Evolutionary conservation across 805 yeast species (phyloP).

Genomic region (Candida sonorensis): DNA sequence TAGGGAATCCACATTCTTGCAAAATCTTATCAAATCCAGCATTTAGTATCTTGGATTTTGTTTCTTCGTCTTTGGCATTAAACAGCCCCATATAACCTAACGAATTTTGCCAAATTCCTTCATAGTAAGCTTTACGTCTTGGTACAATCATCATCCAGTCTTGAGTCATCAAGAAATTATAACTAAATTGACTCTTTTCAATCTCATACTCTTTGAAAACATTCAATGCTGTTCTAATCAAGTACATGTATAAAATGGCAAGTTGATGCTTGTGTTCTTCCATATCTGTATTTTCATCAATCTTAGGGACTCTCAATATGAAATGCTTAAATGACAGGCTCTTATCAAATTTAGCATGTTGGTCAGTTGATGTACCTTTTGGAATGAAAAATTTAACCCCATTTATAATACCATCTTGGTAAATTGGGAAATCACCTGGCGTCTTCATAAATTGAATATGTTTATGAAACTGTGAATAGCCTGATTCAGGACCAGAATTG

Average conservation of each 20-base stretch:
- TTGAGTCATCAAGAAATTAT: conserved; percentile 75
- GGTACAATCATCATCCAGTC: conserved; percentile 88
- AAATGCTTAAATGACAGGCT: conserved; percentile 75
- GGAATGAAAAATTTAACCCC: conserved; percentile 48
- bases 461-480: conserved; percentile 93
- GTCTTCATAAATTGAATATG: conserved; percentile 81
- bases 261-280: conserved; percentile 49
- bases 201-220: conserved; percentile 47
- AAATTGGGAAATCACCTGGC: conserved; percentile 52
- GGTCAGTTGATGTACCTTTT: conserved; percentile 26
- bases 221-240: conserved; percentile 67
- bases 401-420: conserved; percentile 45
- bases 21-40: conserved; percentile 50
- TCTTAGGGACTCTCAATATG: conserved; percentile 52
- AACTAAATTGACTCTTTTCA: conserved; percentile 44
- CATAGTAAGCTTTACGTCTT: conserved; percentile 50
- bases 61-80: conserved; percentile 62
- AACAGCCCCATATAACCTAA: conserved; percentile 76
- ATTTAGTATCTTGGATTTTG: conserved; percentile 37
- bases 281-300: conserved; percentile 17
- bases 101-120: conserved; percentile 64
- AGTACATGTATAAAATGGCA: conserved; percentile 62
- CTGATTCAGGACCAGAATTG: conserved; percentile 83
- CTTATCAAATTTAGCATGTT: conserved; percentile 57
- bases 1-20: conserved; percentile 59